These are phyloP conservation scores for Plantago ovata DNA, from an alignment of 257 asterid species.

Conservation along the genomic window DNA sequence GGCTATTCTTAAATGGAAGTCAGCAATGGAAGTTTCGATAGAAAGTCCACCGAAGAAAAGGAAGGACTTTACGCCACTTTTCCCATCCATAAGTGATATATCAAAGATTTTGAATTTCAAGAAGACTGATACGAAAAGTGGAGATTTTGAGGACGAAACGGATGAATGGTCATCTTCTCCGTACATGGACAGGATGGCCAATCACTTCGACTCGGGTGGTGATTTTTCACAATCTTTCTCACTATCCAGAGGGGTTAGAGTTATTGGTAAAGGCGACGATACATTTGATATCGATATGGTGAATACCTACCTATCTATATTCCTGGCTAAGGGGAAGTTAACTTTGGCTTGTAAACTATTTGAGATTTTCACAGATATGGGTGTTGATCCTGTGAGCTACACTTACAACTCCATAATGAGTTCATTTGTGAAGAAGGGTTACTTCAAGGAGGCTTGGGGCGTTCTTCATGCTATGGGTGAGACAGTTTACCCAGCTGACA, in stretches of 20 bases:
- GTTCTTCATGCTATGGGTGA: constrained; percentile 69
- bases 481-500: constrained; percentile 58
- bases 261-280: constrained; percentile 55
- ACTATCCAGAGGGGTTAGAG: constrained; percentile 55
- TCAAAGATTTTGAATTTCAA: constrained; percentile 43
- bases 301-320: constrained; percentile 81
- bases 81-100: constrained; percentile 50
- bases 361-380: constrained; percentile 69
- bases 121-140: constrained; percentile 21
- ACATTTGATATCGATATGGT: constrained; percentile 83
- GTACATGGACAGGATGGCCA: constrained; percentile 74
- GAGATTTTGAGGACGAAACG: constrained; percentile 27
- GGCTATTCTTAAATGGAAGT: constrained; percentile 70
- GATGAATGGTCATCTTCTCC: constrained; percentile 98
- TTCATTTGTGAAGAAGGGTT: constrained; percentile 85
- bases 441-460: constrained; percentile 86
- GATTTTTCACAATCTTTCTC: constrained; percentile 31
- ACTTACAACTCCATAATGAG: constrained; percentile 90
- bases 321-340: constrained; percentile 81
- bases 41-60: constrained; percentile 56
- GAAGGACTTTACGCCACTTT: constrained; percentile 64
- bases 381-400: constrained; percentile 66
- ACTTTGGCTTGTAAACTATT: constrained; percentile 88
- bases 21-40: constrained; percentile 69
- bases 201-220: constrained; percentile 28